These are phyloP conservation scores for Mucor racemosus DNA, from an alignment of 371 early-diverging fungal genomes.

Conservation along the genomic window DNA sequence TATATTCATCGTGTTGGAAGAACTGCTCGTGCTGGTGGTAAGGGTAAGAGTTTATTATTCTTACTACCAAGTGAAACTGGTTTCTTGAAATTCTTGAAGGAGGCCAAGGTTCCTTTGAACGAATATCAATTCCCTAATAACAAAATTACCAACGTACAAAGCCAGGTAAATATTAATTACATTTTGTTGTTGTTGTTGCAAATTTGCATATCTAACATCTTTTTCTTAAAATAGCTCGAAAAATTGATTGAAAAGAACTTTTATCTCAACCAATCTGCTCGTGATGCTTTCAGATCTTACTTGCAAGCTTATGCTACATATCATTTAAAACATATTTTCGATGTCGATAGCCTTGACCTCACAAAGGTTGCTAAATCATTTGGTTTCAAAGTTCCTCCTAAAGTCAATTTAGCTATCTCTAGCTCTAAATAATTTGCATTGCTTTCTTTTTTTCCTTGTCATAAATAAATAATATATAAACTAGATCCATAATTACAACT, in stretches of 20 bases:
- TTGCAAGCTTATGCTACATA: slow-evolving; percentile 97
- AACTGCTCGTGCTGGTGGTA: slow-evolving; percentile 94
- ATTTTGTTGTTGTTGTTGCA: background rate
- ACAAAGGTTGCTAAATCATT: slow-evolving; percentile 93
- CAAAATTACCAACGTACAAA: slow-evolving; percentile 96
- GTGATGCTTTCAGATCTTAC: slow-evolving; percentile 96
- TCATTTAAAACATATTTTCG: slow-evolving; percentile 94
- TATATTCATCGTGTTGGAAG: slow-evolving; percentile 99
- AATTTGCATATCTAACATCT: too few species aligned
- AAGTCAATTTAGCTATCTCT: slow-evolving; percentile 87
- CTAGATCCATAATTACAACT: background rate
- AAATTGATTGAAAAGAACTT: slow-evolving; percentile 97
- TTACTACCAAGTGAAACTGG: slow-evolving; percentile 95
- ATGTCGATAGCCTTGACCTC: slow-evolving; percentile 92
- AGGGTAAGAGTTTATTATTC: slow-evolving; percentile 93
- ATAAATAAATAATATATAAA: slow-evolving; percentile 4
- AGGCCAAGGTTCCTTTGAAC: slow-evolving; percentile 96
- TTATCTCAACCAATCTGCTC: slow-evolving; percentile 98
- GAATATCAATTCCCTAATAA: slow-evolving; percentile 95
- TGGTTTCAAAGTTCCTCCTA: slow-evolving; percentile 96
- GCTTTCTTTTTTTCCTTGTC: background rate
- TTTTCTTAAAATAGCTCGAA: slow-evolving; percentile 74
- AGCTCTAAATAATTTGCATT: slow-evolving; percentile 34
- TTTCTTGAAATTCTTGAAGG: slow-evolving; percentile 96
- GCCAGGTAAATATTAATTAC: slow-evolving; percentile 43